A percentile compares a stretch with the other conserved stretches of the same genome.
These are phyloP conservation scores for Naematelia encephala DNA, from an alignment of 768 basidiomycete genomes.

Conservation along the genomic window DNA sequence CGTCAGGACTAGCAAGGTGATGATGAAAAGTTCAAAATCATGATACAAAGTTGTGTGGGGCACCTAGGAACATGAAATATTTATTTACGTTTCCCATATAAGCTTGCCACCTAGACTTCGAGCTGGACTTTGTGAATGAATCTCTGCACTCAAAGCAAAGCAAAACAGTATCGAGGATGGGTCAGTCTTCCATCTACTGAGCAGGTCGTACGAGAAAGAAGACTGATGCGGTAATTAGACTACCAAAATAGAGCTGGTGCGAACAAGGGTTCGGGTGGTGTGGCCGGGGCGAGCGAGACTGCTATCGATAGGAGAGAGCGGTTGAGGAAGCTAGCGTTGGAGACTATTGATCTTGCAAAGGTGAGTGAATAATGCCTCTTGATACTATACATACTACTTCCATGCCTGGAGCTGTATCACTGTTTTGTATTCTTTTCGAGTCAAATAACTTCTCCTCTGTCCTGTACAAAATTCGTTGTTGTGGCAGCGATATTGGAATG, in stretches of 20 bases:
- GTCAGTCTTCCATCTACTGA: slow-evolving; percentile 13
- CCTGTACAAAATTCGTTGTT: too few relatives aligned
- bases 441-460: too few relatives aligned
- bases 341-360: slow-evolving; percentile 97
- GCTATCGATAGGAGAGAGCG: slow-evolving; percentile 95
- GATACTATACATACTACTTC: background rate
- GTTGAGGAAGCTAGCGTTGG: slow-evolving; percentile 86
- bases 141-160: too few relatives aligned
- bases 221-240: slow-evolving; percentile 1
- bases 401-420: too few relatives aligned
- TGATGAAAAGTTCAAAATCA: background rate
- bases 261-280: slow-evolving; percentile 50
- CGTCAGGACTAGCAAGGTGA: background rate
- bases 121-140: too few relatives aligned
- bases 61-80: too few relatives aligned
- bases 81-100: background rate
- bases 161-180: background rate
- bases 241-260: slow-evolving; percentile 49
- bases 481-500: too few relatives aligned
- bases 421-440: too few relatives aligned
- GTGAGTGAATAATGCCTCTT: slow-evolving; percentile 53
- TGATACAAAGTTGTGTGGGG: background rate
- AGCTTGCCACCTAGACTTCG: slow-evolving; percentile 1
- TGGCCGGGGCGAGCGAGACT: slow-evolving; percentile 85
- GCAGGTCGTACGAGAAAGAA: background rate